Percentiles rank a stretch among this genome's conserved stretches.
Evolutionary conservation across 768 basidiomycete genomes (phyloP).

Genomic region (Goffeauzyma gilvescens): DNA sequence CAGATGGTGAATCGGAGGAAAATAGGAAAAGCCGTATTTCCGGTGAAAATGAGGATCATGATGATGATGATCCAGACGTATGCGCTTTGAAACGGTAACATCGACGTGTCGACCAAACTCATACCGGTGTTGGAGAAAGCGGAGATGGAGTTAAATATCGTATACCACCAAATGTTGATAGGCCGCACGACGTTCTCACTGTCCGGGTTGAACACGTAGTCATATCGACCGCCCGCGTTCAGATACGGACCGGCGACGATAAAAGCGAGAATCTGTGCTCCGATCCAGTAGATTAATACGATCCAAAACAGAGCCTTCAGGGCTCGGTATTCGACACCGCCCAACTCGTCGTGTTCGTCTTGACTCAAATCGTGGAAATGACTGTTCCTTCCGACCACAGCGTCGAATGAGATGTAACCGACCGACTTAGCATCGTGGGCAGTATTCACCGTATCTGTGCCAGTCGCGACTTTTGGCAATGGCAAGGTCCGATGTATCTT

Average conservation of each 20-base stretch:
- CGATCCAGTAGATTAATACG: conserved; percentile 54
- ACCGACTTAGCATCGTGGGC: conserved; percentile 36
- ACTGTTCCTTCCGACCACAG: conserved; percentile 62
- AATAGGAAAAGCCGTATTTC: conserved; percentile 79
- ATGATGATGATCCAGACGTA: conserved; percentile 54
- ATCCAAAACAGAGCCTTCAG: conserved; percentile 66
- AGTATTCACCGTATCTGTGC: conserved; percentile 35
- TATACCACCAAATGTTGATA: no score
- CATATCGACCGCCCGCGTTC: conserved; percentile 41
- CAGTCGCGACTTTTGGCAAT: conserved; percentile 14
- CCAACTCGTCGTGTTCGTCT: conserved; percentile 76
- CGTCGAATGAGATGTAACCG: conserved; percentile 69
- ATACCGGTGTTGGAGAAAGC: conserved; percentile 76
- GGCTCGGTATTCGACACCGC: conserved; percentile 81
- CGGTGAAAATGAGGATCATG: conserved; percentile 62
- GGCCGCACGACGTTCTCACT: no score
- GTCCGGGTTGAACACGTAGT: conserved; percentile 42
- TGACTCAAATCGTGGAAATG: conserved; percentile 42
- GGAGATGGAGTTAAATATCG: conserved; percentile 65
- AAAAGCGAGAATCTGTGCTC: conserved; percentile 49
- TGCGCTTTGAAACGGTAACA: conserved; percentile 76
- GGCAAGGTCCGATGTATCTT: conserved; percentile 47
- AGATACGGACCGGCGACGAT: conserved; percentile 67
- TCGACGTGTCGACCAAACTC: conserved; percentile 63
- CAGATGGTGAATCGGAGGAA: conserved; percentile 71